A percentile compares a stretch with the other conserved stretches of the same genome.
phyloP scores from a whole-genome alignment of 1,139 yeast species.

The Hyphopichia wangnamkhiaoensis region DNA sequence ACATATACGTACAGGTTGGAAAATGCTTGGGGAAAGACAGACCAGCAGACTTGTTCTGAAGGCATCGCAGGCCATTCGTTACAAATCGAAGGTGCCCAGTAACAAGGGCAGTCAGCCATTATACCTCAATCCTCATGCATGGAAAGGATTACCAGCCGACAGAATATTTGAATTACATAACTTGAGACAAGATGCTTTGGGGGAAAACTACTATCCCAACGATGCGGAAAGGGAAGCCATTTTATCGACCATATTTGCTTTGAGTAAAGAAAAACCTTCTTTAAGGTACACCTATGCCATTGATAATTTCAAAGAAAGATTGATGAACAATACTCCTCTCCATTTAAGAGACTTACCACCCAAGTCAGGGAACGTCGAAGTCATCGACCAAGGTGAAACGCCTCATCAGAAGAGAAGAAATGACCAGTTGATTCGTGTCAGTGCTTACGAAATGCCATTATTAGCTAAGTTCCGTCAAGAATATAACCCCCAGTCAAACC shows the following conservation, averaged over 20 bases:
- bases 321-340: conserved; percentile 47
- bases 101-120: conserved; percentile 21
- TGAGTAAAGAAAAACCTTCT: conserved; percentile 33
- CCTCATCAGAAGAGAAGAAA: conserved; percentile 40
- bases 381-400: conserved; percentile 36
- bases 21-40: conserved; percentile 1
- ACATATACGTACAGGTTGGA: no score
- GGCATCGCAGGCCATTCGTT: conserved; percentile 7
- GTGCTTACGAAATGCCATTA: conserved; percentile 91
- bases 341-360: conserved; percentile 42
- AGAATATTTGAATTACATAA: conserved; percentile 61
- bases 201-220: conserved; percentile 57
- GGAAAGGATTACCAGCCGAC: conserved; percentile 70
- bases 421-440: conserved; percentile 65
- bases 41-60: not conserved
- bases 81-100: conserved; percentile 13
- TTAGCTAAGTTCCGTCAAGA: conserved; percentile 72
- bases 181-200: conserved; percentile 56
- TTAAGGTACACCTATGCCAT: conserved; percentile 47
- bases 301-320: conserved; percentile 47
- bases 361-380: conserved; percentile 40
- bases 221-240: conserved; percentile 50
- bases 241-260: conserved; percentile 42
- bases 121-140: conserved; percentile 59
- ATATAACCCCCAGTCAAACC: conserved; percentile 47